Evolutionary conservation across 176 grass and related monocot genomes (phyloP).

Genomic region (Rhynchospora pubera): DNA sequence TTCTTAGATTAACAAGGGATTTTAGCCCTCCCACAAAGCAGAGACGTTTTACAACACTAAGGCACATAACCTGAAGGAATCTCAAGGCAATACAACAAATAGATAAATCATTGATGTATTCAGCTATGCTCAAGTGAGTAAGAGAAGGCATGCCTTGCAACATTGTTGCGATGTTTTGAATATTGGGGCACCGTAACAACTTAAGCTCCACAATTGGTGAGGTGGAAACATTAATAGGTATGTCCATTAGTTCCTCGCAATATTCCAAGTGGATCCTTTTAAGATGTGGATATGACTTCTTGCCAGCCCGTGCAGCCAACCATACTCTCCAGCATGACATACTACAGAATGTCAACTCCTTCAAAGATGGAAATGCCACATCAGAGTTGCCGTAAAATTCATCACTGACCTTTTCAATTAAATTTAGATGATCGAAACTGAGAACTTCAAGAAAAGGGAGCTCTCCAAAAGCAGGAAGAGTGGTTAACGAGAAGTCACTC

Average conservation of each 20-base stretch:
- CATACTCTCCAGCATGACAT: conserved; percentile 28
- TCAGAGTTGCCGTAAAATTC: conserved; percentile 26
- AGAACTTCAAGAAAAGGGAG: conserved; percentile 28
- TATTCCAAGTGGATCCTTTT: conserved; percentile 26
- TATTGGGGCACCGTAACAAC: neutral
- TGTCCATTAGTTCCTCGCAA: neutral
- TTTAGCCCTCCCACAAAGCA: neutral
- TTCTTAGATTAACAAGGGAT: neutral
- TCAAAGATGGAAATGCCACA: conserved; percentile 30
- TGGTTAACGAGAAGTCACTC: conserved; percentile 8
- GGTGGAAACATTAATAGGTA: conserved; percentile 15
- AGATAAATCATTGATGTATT: neutral
- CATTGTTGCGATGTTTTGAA: neutral
- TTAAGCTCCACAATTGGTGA: conserved; percentile 21
- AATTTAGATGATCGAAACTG: conserved; percentile 4
- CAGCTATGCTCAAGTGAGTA: neutral
- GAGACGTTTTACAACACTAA: neutral
- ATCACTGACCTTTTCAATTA: conserved; percentile 15
- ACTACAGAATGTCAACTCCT: conserved; percentile 21
- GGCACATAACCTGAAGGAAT: neutral
- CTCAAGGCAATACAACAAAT: neutral
- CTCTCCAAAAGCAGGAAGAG: conserved; percentile 30
- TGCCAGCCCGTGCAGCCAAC: conserved; percentile 1
- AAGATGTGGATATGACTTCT: conserved; percentile 3
- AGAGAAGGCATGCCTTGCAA: neutral